Evolutionary conservation across 257 asterid species (phyloP).

Genomic region (Solanum etuberosum): DNA sequence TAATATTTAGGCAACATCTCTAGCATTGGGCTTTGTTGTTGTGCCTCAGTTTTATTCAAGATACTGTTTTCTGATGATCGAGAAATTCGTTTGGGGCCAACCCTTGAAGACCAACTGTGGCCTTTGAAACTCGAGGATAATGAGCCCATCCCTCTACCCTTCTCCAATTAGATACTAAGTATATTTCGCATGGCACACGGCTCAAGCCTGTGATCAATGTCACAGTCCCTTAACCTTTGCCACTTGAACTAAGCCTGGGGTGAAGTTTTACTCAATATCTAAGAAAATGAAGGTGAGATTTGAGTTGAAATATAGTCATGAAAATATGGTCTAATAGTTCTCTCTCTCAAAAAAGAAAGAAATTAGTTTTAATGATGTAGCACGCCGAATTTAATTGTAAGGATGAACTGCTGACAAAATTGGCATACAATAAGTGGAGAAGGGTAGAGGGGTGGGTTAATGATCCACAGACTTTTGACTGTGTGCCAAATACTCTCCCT

Average conservation of each 20-base stretch:
- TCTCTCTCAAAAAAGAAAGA: background rate
- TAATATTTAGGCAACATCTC: background rate
- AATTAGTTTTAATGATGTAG: background rate
- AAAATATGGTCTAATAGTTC: background rate
- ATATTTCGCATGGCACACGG: background rate
- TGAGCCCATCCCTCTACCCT: background rate
- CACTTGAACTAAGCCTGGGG: background rate
- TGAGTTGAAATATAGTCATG: background rate
- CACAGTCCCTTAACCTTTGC: background rate
- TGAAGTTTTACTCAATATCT: background rate
- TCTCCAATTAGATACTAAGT: background rate
- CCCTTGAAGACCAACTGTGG: background rate
- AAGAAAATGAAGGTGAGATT: background rate
- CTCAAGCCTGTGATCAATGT: background rate
- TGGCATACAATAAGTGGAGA: background rate
- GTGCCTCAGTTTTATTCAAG: background rate
- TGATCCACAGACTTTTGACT: background rate
- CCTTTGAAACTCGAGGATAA: background rate
- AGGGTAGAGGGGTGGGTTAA: background rate
- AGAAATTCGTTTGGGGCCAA: background rate
- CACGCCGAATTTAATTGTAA: background rate
- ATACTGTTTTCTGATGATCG: background rate
- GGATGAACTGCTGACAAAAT: background rate
- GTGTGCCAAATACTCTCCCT: background rate
- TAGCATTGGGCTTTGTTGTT: background rate